A percentile compares a stretch with the other conserved stretches of the same genome.
These are phyloP conservation scores for Saccharum officinarum DNA, from an alignment of 176 grass and related monocot genomes.

Conservation along the genomic window DNA sequence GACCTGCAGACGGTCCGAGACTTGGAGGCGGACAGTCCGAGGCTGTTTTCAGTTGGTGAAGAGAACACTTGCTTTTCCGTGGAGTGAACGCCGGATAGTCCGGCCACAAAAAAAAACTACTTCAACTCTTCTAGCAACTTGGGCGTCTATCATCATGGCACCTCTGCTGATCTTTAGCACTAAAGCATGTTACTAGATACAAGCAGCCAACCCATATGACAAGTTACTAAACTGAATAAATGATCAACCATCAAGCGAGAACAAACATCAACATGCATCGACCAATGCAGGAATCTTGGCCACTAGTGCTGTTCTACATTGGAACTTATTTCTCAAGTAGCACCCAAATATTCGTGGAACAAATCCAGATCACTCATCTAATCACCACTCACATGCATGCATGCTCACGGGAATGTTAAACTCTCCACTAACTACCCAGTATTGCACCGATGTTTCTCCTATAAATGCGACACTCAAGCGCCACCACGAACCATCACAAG, in stretches of 20 bases:
- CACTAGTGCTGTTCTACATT: not conserved
- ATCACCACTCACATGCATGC: conserved; percentile 10
- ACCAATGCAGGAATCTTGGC: conserved; percentile 30
- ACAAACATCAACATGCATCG: conserved; percentile 14
- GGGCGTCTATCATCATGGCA: no score
- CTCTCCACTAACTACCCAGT: not conserved
- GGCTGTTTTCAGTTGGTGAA: no score
- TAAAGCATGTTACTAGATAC: not conserved
- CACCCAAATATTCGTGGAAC: not conserved
- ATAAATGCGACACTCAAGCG: conserved; percentile 8
- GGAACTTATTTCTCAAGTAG: not conserved
- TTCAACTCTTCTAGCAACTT: no score
- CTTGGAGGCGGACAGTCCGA: no score
- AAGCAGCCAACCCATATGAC: not conserved
- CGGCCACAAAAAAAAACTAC: no score
- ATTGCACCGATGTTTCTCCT: not conserved
- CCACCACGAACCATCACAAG: conserved; percentile 4
- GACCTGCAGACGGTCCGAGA: no score
- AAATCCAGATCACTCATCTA: conserved; percentile 8
- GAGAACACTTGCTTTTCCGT: no score
- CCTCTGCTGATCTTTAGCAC: not conserved
- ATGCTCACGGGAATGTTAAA: not conserved
- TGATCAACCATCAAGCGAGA: conserved; percentile 17
- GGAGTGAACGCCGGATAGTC: no score
- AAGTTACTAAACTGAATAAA: not conserved